phyloP scores from a whole-genome alignment of 2,329 filamentous ascomycete genomes.

The Penicillium sp. region DNA sequence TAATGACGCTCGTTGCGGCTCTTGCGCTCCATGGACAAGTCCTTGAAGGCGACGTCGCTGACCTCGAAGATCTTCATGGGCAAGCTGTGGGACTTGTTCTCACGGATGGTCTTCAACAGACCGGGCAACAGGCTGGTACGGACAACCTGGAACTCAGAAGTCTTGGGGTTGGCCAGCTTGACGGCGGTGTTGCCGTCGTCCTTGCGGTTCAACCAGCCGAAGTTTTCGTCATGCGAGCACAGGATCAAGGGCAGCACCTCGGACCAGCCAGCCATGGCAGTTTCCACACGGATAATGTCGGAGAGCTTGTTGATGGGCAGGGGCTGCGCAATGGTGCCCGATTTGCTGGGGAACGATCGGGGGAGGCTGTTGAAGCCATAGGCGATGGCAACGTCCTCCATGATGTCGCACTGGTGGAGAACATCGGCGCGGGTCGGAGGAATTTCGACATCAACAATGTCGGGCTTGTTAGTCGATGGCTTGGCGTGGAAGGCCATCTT shows the following conservation, averaged over 20 bases:
- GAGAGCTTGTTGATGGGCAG: conserved; percentile 89
- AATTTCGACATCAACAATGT: conserved; percentile 74
- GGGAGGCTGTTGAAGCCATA: conserved; percentile 98
- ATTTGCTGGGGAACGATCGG: conserved; percentile 77
- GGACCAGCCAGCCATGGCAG: conserved; percentile 90
- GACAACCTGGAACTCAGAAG: conserved; percentile 86
- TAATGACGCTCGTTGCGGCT: conserved; percentile 92
- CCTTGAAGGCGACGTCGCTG: conserved; percentile 88
- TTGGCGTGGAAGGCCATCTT: conserved; percentile 86
- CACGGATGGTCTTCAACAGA: conserved; percentile 85
- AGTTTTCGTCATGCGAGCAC: conserved; percentile 98
- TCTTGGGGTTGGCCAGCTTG: conserved; percentile 87
- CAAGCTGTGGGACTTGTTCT: conserved; percentile 83
- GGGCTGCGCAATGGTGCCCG: conserved; percentile 78
- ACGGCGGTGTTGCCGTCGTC: conserved; percentile 81
- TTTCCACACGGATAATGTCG: conserved; percentile 84
- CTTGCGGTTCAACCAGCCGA: conserved; percentile 84
- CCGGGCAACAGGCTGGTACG: conserved; percentile 81
- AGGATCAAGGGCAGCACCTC: conserved; percentile 95
- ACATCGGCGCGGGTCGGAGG: conserved; percentile 90
- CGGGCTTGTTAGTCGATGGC: conserved; percentile 64
- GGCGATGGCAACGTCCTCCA: conserved; percentile 95
- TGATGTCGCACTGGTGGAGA: conserved; percentile 93
- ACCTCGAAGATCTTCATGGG: conserved; percentile 92
- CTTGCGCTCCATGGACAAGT: conserved; percentile 73